These are phyloP conservation scores for Puccinellia tenuiflora DNA, from an alignment of 176 grass and related monocot genomes.

Conservation along the genomic window DNA sequence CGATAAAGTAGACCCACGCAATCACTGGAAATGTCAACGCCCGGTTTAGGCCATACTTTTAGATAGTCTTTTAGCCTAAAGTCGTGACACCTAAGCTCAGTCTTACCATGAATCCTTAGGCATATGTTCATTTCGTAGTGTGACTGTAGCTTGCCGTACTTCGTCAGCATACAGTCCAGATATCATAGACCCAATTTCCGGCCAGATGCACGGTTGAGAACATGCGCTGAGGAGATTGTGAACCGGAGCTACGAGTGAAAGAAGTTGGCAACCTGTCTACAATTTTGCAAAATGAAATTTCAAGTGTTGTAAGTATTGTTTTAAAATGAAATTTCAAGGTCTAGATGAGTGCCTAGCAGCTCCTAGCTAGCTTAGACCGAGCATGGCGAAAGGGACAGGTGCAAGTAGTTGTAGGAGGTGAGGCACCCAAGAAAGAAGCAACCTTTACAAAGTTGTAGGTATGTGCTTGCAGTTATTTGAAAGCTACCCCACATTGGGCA, in stretches of 20 bases:
- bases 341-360: background rate
- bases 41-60: background rate
- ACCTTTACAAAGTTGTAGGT: constrained; percentile 22
- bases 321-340: no score
- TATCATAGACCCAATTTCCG: background rate
- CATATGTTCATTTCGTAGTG: background rate
- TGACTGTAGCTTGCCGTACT: background rate
- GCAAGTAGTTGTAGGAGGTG: constrained; percentile 6
- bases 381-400: constrained; percentile 7
- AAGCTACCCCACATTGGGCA: constrained; percentile 19
- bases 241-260: background rate
- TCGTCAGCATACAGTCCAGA: background rate
- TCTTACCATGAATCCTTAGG: background rate
- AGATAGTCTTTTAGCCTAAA: background rate
- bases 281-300: background rate
- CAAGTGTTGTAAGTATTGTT: background rate
- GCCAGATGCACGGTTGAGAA: background rate
- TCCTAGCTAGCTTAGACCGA: background rate
- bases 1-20: background rate
- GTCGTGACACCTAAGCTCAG: background rate
- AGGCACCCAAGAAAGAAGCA: constrained; percentile 16
- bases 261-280: background rate
- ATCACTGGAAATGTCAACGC: background rate
- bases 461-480: constrained; percentile 34
- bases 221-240: background rate